Conservation (phyloP, 306 rosid species). For the Begonia fuchsioides region DNA sequence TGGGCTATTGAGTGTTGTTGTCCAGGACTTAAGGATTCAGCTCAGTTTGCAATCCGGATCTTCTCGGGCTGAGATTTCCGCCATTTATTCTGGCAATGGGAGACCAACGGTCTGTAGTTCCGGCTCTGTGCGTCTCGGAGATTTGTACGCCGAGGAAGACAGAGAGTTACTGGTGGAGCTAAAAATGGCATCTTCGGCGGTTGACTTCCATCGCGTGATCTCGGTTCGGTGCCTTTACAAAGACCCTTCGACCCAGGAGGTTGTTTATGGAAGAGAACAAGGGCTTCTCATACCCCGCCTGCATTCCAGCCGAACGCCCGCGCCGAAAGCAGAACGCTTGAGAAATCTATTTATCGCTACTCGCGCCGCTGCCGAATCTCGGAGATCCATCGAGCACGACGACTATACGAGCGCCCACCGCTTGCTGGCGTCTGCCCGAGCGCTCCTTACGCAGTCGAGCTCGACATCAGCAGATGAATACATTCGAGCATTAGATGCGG, state of each 20-base stretch:
- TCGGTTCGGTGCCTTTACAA: slow-evolving; percentile 45
- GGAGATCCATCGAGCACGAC: slow-evolving; percentile 28
- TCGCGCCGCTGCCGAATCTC: slow-evolving; percentile 48
- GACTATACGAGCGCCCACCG: slow-evolving; percentile 46
- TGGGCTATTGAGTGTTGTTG: slow-evolving; percentile 23
- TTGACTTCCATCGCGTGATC: slow-evolving; percentile 45
- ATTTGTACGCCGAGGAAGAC: slow-evolving; percentile 18
- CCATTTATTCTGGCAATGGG: slow-evolving; percentile 4
- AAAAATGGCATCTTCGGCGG: slow-evolving; percentile 4
- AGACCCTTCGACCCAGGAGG: slow-evolving; percentile 43
- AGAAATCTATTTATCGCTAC: slow-evolving; percentile 42
- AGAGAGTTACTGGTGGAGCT: slow-evolving; percentile 16
- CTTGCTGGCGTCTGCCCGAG: slow-evolving; percentile 50
- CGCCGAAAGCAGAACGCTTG: slow-evolving; percentile 19
- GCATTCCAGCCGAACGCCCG: slow-evolving; percentile 11
- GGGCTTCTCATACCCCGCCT: slow-evolving; percentile 26
- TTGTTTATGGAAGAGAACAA: slow-evolving; percentile 46
- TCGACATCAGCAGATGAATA: slow-evolving; percentile 21
- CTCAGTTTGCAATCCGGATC: slow-evolving; percentile 10
- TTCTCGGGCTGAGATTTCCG: slow-evolving; percentile 3
- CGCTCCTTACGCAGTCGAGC: slow-evolving; percentile 25
- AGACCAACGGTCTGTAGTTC: slow-evolving; percentile 13
- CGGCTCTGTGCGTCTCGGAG: slow-evolving; percentile 14
- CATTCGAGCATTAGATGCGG: slow-evolving; percentile 37
- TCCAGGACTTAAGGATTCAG: slow-evolving; percentile 20